A percentile compares a stretch with the other conserved stretches of the same genome.
These are phyloP conservation scores for Verticillium dahliae DNA, from an alignment of 2,329 filamentous ascomycete genomes.

Conservation along the genomic window DNA sequence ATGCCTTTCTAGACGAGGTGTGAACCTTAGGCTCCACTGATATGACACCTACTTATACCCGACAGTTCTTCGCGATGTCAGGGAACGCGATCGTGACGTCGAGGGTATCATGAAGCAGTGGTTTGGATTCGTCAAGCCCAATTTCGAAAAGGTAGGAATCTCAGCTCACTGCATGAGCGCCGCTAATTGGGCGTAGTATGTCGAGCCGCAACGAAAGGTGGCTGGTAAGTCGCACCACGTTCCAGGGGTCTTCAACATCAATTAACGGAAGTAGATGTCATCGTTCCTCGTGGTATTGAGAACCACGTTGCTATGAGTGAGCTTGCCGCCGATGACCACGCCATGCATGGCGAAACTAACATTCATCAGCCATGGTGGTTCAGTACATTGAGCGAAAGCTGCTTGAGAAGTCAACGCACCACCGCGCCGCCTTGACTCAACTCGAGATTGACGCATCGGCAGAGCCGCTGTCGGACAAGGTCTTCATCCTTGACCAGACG, in stretches of 20 bases:
- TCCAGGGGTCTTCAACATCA: conserved; percentile 7
- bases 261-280: conserved; percentile 57
- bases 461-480: conserved; percentile 66
- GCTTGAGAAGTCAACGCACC: conserved; percentile 75
- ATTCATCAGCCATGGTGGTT: conserved; percentile 69
- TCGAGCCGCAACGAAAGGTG: conserved; percentile 84
- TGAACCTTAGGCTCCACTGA: conserved; percentile 20
- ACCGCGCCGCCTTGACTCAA: conserved; percentile 70
- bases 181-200: conserved; percentile 42
- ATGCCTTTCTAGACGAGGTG: conserved; percentile 82
- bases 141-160: conserved; percentile 66
- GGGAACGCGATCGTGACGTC: conserved; percentile 82
- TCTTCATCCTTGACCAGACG: conserved; percentile 68
- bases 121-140: conserved; percentile 94
- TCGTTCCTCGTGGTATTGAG: conserved; percentile 89
- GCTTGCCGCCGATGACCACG: conserved; percentile 14
- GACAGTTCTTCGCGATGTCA: conserved; percentile 77
- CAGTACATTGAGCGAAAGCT: conserved; percentile 88
- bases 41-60: conserved; percentile 8
- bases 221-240: conserved; percentile 48
- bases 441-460: conserved; percentile 68
- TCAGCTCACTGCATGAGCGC: background rate
- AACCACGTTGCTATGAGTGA: conserved; percentile 84
- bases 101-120: conserved; percentile 97
- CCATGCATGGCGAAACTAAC: conserved; percentile 16